A percentile compares a stretch with the other conserved stretches of the same genome.
Conservation (phyloP, 352 stramenopile genomes). For the Aphanomyces euteiches region DNA sequence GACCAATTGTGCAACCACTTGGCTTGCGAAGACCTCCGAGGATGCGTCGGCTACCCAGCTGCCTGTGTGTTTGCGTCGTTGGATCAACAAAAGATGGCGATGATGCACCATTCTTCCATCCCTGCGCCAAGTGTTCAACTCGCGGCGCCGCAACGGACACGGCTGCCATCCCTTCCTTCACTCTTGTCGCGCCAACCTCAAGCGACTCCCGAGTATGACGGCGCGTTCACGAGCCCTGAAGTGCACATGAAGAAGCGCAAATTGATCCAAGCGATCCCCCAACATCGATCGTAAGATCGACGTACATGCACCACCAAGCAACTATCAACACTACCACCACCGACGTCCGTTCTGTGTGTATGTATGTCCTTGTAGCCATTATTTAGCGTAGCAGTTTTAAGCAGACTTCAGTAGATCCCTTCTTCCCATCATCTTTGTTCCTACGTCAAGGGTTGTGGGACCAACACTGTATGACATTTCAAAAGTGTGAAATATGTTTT, state of each 20-base stretch:
- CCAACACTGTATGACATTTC: too few relatives aligned
- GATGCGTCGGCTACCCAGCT: conserved; percentile 26
- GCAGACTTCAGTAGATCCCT: background rate
- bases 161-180: conserved; percentile 25
- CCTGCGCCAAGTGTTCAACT: background rate
- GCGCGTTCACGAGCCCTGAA: conserved; percentile 17
- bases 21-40: conserved; percentile 28
- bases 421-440: too few relatives aligned
- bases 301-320: too few relatives aligned
- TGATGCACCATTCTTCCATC: background rate
- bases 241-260: conserved; percentile 32
- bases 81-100: conserved; percentile 18
- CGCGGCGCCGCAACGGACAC: conserved; percentile 4
- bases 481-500: too few relatives aligned
- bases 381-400: background rate
- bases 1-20: conserved; percentile 23
- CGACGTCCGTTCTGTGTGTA: too few relatives aligned
- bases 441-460: too few relatives aligned
- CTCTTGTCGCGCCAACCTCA: conserved; percentile 21
- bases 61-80: conserved; percentile 23
- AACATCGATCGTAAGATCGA: background rate
- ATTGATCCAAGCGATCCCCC: conserved; percentile 18
- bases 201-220: conserved; percentile 8
- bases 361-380: background rate
- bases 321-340: background rate